A percentile compares a stretch with the other conserved stretches of the same genome.
These are phyloP conservation scores for Kwoniella sp. DNA, from an alignment of 768 basidiomycete species.

Conservation along the genomic window DNA sequence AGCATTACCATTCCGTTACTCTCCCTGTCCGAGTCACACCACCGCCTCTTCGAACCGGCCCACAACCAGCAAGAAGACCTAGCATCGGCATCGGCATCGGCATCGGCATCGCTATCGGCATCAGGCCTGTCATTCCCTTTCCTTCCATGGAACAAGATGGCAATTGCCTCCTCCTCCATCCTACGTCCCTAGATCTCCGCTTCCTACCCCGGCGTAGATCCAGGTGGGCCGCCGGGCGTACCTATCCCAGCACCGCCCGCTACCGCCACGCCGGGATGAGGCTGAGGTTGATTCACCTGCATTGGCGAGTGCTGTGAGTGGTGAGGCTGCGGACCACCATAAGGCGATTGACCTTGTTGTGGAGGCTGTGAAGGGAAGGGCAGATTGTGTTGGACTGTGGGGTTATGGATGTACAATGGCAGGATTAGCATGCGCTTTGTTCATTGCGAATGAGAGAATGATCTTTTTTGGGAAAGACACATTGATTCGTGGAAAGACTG, in stretches of 20 bases:
- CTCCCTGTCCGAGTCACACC: too few species aligned
- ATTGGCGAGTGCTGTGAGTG: constrained; percentile 16
- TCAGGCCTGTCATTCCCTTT: neutral
- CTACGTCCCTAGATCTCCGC: neutral
- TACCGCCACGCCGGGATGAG: neutral
- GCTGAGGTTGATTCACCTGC: constrained; percentile 12
- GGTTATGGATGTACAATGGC: neutral
- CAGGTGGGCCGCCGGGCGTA: neutral
- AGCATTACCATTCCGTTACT: too few species aligned
- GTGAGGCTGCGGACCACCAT: constrained; percentile 6
- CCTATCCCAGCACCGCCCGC: neutral
- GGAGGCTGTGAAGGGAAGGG: constrained; percentile 29
- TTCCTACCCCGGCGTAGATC: neutral
- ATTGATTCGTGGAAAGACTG: too few species aligned
- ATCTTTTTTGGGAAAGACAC: neutral
- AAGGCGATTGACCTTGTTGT: neutral
- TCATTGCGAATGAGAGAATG: neutral
- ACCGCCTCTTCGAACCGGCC: too few species aligned
- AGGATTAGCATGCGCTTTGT: neutral
- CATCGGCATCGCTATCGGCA: neutral
- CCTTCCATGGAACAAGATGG: neutral
- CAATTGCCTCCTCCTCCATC: neutral
- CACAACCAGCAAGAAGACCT: too few species aligned
- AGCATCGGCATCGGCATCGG: neutral
- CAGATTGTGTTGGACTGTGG: constrained; percentile 31